Percentiles rank a stretch among this genome's conserved stretches.
Conservation (phyloP, 2,329 filamentous ascomycete genomes). For the Chaetomium sp. region DNA sequence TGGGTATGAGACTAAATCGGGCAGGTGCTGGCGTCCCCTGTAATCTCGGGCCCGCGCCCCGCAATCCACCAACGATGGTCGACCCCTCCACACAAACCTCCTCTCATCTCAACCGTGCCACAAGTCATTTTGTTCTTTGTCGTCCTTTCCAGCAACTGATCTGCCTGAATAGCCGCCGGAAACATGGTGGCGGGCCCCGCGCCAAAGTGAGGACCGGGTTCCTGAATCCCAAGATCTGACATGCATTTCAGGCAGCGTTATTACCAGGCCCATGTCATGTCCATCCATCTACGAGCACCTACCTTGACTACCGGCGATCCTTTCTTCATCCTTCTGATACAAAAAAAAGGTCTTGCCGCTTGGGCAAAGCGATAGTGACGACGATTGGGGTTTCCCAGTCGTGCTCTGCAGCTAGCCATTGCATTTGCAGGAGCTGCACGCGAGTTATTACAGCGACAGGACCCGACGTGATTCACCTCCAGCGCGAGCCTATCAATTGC, state of each 20-base stretch:
- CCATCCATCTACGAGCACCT: neutral
- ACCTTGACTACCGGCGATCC: neutral
- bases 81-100: neutral
- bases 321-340: neutral
- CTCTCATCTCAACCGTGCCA: conserved; percentile 9
- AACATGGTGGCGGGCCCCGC: too few species aligned
- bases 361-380: neutral
- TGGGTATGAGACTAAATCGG: neutral
- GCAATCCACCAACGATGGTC: neutral
- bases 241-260: neutral
- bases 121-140: conserved; percentile 12
- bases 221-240: neutral
- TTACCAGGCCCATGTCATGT: neutral
- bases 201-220: neutral
- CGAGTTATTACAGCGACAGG: neutral
- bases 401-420: neutral
- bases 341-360: neutral
- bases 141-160: neutral
- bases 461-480: neutral
- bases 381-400: neutral
- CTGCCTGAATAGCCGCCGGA: neutral
- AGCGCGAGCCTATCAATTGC: conserved; percentile 10
- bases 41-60: neutral
- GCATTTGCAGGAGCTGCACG: neutral
- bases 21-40: neutral